Evolutionary conservation across 768 basidiomycete species (phyloP), one percentile per base, ranked within the genome.

Genomic region (Lentinula guzmanii): DNA sequence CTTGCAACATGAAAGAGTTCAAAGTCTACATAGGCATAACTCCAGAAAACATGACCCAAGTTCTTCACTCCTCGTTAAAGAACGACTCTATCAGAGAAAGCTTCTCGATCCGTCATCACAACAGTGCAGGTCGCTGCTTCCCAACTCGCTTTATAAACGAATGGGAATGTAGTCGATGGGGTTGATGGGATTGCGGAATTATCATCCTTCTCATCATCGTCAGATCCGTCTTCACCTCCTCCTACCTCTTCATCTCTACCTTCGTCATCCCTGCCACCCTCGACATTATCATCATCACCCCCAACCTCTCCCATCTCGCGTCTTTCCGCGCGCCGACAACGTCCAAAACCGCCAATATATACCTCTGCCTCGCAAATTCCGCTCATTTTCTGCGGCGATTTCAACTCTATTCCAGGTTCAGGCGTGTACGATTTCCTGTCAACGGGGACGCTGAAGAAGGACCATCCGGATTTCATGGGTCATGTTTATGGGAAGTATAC

Each of bases 401-500:
- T 90, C 78, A 99, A 99, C 79, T 96, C 94, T 53, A 75, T 87
- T 2, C 90, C 93, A 1, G 77, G 78, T 9, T 93, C 91, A 37
- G 94, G 94, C 5, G 91, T 98, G 18, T 97, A 92, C 77, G 93
- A 98, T 67, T 95, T 90, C 78, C 73, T 98, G 57, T 81, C 89
- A 28, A 84, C 79, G 8, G 96, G 97, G 10, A 70, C 74, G 8
- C 76, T 89, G 3, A 75, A 88, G 2, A 77, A 85, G 7, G 82
- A 90, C 62, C 97, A 99, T 67, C 83, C 87, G 9, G 97, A 99
- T 72, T 98, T 98, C 73, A 85, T 96, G 86, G 82, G 82, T 5
- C 93, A 97, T 70, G 81, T 82, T 43, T 99, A 99, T 66, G 97
- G 97, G 48, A 82, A 79, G 69, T 98, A 95, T 76, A 98, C 97